phyloP scores from a whole-genome alignment of 139 green algal genomes.

The Tetradesmus lagerheimii region DNA sequence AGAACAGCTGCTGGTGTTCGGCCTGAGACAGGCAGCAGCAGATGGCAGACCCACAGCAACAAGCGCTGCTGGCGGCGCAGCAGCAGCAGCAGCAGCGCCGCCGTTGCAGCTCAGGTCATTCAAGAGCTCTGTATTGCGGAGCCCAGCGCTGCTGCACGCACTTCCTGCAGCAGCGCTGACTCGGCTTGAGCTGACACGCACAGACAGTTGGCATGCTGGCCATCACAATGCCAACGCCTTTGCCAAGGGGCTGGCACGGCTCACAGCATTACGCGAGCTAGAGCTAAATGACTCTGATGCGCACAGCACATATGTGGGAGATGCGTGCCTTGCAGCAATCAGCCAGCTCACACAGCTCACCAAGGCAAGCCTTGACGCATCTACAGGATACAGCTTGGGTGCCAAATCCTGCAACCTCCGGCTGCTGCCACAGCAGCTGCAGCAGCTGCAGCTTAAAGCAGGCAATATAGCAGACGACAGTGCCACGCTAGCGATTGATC shows the following conservation, averaged over 20 bases:
- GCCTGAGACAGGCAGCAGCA: background rate
- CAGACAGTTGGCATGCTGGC: too few relatives aligned
- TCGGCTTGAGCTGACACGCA: background rate
- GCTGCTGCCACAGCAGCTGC: background rate
- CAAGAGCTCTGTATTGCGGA: background rate
- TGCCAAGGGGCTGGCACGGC: background rate
- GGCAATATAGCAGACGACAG: background rate
- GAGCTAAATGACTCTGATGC: too few relatives aligned
- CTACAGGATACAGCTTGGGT: background rate
- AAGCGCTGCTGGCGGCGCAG: too few relatives aligned
- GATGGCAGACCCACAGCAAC: too few relatives aligned
- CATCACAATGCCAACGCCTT: background rate
- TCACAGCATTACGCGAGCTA: background rate
- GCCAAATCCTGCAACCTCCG: background rate
- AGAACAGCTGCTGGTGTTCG: background rate
- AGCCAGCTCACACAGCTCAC: background rate
- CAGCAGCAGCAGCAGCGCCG: background rate
- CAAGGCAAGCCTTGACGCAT: background rate
- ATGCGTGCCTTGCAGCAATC: background rate
- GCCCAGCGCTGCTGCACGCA: background rate
- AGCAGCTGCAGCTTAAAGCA: background rate
- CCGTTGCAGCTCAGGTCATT: background rate
- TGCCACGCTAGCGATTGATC: background rate
- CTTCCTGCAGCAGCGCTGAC: background rate
- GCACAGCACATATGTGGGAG: background rate